Evolutionary conservation across 805 yeast genomes (phyloP), one percentile per base, ranked within the genome.

Genomic region (Sugiyamaella marilandica): DNA sequence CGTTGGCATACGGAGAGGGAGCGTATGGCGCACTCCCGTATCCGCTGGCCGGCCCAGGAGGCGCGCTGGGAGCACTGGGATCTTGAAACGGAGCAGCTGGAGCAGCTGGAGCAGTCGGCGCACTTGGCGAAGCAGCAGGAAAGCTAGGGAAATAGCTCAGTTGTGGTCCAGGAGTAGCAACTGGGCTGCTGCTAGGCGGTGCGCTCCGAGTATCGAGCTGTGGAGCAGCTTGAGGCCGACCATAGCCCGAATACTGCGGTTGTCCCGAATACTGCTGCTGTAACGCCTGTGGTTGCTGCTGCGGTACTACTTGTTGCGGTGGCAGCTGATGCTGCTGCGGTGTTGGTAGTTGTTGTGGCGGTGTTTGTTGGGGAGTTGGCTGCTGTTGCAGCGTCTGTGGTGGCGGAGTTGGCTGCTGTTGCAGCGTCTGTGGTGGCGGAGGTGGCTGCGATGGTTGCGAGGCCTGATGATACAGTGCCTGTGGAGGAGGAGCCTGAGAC

Each of bases 21-120:
- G 50, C 5, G 29, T 24, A 24, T 24, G 29, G 29, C 29, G 29
- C 29, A 24, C 29, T 24, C 29, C 29, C 29, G 29, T 24, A 24
- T 24, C 29, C 29, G 29, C 29, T 24, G 29, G 7, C 29, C 3
- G 29, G 29, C 19, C 18, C 47, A 11, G 34, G 34, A 13, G 54
- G 48, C 11, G 51, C 45, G 29, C 51, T 39, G 31, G 56, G 47
- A 21, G 49, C 33, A n/a, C 41, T 50, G 14, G 52, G 46, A 44
- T 10, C 44, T 19, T 41, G 31, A 19, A 26, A 39, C 7, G 51
- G 18, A 21, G 49, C 41, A 18, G 47, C 13, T 3, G 33, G 26
- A 3, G 49, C 18, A 26, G 36, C 14, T 33, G 45, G 50, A 13
- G 50, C 41, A 36, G 37, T 2, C 9, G 47, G 37, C 10, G 47